A percentile compares a stretch with the other conserved stretches of the same genome.
Conservation (phyloP, 768 basidiomycete genomes). For the Amanita muscaria region DNA sequence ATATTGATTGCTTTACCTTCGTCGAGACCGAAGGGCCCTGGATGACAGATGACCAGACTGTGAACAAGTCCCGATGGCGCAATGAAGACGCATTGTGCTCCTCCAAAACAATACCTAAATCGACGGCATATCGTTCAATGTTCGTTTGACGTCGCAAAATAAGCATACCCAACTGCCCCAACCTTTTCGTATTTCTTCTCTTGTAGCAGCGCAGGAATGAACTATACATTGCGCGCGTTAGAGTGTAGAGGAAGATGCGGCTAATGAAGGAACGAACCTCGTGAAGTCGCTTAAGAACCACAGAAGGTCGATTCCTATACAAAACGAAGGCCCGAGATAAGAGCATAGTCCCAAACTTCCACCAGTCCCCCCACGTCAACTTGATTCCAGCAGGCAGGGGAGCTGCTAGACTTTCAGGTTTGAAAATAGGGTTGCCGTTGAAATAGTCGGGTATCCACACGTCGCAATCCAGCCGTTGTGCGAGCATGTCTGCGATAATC, state of each 20-base stretch:
- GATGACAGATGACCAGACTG: conserved; percentile 34
- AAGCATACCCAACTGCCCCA: conserved; percentile 33
- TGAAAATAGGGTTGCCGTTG: conserved; percentile 33
- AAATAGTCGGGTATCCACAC: conserved; percentile 61
- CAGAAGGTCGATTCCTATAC: conserved; percentile 24
- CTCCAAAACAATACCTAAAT: conserved; percentile 36
- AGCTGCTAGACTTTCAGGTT: conserved; percentile 16
- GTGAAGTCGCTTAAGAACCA: conserved; percentile 22
- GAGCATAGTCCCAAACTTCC: conserved; percentile 18
- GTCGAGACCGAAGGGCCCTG: conserved; percentile 24
- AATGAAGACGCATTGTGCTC: conserved; percentile 28
- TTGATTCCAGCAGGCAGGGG: conserved; percentile 27
- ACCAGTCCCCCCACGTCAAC: conserved; percentile 18
- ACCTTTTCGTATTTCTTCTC: conserved; percentile 34
- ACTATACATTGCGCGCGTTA: conserved; percentile 19
- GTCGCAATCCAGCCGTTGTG: conserved; percentile 41
- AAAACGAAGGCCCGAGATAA: conserved; percentile 21
- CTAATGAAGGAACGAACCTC: conserved; percentile 18
- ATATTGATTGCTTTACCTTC: conserved; percentile 30
- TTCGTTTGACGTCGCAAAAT: background rate
- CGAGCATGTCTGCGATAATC: conserved; percentile 49
- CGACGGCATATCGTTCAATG: background rate
- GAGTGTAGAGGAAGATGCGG: conserved; percentile 1
- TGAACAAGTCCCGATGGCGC: conserved; percentile 27
- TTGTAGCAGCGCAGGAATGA: conserved; percentile 27